Evolutionary conservation across 2,329 filamentous ascomycete species (phyloP).

Genomic region (Dactylellina cionopaga): DNA sequence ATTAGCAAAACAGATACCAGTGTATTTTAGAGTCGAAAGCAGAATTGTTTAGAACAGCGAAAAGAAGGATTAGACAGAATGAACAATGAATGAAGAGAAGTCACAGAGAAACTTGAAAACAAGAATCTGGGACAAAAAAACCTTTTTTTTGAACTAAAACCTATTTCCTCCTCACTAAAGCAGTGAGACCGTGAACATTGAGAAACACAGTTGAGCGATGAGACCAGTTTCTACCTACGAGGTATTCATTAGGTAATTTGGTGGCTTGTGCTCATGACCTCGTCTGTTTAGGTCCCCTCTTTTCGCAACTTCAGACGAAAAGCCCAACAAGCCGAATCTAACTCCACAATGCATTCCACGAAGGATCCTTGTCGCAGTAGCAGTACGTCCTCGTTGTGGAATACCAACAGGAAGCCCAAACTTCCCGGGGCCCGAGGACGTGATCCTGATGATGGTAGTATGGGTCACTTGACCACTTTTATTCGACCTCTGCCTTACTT

Average conservation of each 20-base stretch:
- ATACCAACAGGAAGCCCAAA: no score
- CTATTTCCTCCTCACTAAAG: neutral
- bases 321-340: neutral
- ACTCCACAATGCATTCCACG: no score
- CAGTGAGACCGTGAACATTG: neutral
- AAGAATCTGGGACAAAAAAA: neutral
- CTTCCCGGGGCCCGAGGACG: no score
- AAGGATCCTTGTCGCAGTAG: no score
- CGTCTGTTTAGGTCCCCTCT: neutral
- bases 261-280: conserved; percentile 20
- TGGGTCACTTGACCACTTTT: no score
- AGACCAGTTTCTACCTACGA: neutral
- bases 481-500: no score
- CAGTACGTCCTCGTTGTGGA: no score
- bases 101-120: neutral
- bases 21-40: conserved; percentile 40
- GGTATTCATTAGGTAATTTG: conserved; percentile 26
- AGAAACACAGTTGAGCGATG: neutral
- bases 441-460: no score
- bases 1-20: conserved; percentile 43
- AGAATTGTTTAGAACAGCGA: conserved; percentile 38
- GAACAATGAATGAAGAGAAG: conserved; percentile 25
- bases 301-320: neutral
- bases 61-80: conserved; percentile 26
- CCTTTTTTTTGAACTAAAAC: neutral